Evolutionary conservation across 2,329 filamentous ascomycete genomes (phyloP).

Genomic region (Lasiodiplodia theobromae): DNA sequence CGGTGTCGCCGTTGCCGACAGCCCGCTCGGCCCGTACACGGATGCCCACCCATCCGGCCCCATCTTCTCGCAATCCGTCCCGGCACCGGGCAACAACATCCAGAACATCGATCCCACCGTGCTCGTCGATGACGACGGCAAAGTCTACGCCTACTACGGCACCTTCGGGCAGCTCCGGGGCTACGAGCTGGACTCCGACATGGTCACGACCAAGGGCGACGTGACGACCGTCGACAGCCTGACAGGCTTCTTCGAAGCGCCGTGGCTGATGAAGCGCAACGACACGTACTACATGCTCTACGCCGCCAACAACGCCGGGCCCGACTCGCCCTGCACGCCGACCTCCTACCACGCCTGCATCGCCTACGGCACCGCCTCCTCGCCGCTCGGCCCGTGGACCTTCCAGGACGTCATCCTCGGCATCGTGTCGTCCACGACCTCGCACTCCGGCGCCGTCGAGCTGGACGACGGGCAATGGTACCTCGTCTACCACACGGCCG

Average conservation of each 20-base stretch:
- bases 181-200: constrained; percentile 46
- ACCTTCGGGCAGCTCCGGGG: constrained; percentile 47
- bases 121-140: constrained; percentile 45
- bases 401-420: constrained; percentile 45
- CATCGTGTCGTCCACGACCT: constrained; percentile 49
- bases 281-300: constrained; percentile 51
- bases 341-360: constrained; percentile 51
- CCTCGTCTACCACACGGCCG: constrained; percentile 48
- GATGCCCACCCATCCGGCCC: constrained; percentile 47
- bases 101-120: constrained; percentile 53
- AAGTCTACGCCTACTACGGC: constrained; percentile 50
- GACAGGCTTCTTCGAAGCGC: constrained; percentile 49
- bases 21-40: constrained; percentile 45
- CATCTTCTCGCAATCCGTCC: constrained; percentile 47
- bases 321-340: constrained; percentile 47
- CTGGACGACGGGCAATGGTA: constrained; percentile 41
- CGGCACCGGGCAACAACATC: constrained; percentile 43
- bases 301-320: constrained; percentile 49
- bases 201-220: constrained; percentile 44
- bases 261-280: constrained; percentile 49
- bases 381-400: constrained; percentile 48
- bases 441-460: constrained; percentile 46
- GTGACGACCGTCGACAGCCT: constrained; percentile 38
- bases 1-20: constrained; percentile 48
- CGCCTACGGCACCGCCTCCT: constrained; percentile 46